phyloP scores from a whole-genome alignment of 306 rosid genomes.

The Ammopiptanthus mongolicus region DNA sequence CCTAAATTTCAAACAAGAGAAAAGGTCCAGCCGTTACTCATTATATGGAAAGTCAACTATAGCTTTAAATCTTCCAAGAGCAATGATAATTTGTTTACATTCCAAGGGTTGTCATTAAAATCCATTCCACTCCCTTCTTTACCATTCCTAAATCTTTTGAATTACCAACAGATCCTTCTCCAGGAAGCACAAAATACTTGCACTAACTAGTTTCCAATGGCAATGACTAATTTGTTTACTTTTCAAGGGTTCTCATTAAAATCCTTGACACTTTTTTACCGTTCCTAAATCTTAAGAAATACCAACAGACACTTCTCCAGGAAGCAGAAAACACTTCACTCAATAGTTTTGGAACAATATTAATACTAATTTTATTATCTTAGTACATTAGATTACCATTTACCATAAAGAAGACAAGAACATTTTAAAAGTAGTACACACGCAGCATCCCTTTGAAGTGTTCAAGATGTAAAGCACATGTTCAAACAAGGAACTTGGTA shows the following conservation, averaged over 20 bases:
- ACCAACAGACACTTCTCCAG: background rate
- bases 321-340: background rate
- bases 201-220: background rate
- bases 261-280: background rate
- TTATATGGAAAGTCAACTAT: slow-evolving; percentile 15
- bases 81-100: background rate
- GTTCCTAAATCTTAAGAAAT: background rate
- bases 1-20: slow-evolving; percentile 42
- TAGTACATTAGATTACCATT: background rate
- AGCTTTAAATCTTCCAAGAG: background rate
- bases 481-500: no score
- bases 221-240: no score
- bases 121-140: no score
- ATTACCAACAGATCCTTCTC: background rate
- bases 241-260: background rate
- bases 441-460: no score
- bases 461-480: no score
- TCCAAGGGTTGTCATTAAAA: background rate
- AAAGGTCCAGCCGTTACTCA: background rate
- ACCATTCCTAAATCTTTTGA: background rate
- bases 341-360: background rate
- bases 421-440: background rate
- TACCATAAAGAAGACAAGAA: background rate
- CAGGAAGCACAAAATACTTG: background rate
- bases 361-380: background rate